Evolutionary conservation across 192 early-diverging fungal genomes (phyloP).

Genomic region (Linnemannia hyalina): DNA sequence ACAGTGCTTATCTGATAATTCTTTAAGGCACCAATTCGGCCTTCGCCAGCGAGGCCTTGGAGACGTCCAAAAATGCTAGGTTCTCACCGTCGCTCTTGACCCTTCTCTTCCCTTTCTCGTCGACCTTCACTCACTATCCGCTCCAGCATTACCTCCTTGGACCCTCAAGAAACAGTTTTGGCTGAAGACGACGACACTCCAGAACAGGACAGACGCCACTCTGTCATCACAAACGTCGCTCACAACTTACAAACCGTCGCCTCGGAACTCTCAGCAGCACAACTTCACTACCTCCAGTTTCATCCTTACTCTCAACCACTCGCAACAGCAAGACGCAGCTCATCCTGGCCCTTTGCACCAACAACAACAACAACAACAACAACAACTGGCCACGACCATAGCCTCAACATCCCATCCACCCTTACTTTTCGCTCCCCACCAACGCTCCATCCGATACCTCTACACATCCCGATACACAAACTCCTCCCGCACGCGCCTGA

Average conservation of each 20-base stretch:
- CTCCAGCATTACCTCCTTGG: no score
- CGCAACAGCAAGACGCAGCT: background rate
- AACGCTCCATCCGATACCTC: background rate
- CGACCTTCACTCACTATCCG: no score
- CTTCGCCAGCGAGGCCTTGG: no score
- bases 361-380: background rate
- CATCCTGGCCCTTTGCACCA: background rate
- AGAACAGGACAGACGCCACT: background rate
- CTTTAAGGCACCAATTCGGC: no score
- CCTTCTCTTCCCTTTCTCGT: no score
- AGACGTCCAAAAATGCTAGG: no score
- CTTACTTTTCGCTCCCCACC: background rate
- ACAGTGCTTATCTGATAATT: no score
- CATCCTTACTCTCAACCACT: background rate
- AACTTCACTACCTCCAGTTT: background rate
- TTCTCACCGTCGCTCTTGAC: no score
- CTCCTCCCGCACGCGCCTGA: background rate
- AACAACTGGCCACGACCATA: background rate
- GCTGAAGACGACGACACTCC: no score
- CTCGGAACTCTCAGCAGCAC: background rate
- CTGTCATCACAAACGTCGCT: conserved; percentile 25
- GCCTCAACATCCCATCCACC: background rate
- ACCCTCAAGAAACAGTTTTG: no score
- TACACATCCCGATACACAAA: background rate
- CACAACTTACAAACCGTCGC: conserved; percentile 22